These are phyloP conservation scores for Trapa bicornis DNA, from an alignment of 345 rosid genomes.

Conservation along the genomic window DNA sequence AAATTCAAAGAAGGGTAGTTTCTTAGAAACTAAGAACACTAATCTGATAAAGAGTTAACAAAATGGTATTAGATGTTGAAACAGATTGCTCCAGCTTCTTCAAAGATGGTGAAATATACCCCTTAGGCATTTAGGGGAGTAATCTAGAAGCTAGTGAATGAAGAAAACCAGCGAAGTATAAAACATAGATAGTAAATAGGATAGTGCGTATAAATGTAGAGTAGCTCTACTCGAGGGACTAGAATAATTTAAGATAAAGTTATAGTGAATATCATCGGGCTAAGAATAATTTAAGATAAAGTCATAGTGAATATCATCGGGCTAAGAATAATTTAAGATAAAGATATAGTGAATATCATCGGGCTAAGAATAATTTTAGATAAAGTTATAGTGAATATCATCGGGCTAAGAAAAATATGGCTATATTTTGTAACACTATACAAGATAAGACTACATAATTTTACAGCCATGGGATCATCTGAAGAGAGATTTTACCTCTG, in stretches of 20 bases:
- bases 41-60: neutral
- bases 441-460: neutral
- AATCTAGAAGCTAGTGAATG: no score
- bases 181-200: no score
- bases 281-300: neutral
- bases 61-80: no score
- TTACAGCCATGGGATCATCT: neutral
- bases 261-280: no score
- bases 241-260: neutral
- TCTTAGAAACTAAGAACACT: neutral
- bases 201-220: no score
- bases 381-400: neutral
- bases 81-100: no score
- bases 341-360: no score
- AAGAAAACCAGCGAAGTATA: no score
- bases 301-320: no score
- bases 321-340: neutral
- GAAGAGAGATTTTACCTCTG: constrained; percentile 33
- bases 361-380: neutral
- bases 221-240: neutral
- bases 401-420: no score
- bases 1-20: neutral
- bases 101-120: no score
- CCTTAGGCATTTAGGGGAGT: no score
- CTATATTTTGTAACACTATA: neutral